Evolutionary conservation across 179 eudicot species (phyloP).

Genomic region (Sideroxylon spinosum): DNA sequence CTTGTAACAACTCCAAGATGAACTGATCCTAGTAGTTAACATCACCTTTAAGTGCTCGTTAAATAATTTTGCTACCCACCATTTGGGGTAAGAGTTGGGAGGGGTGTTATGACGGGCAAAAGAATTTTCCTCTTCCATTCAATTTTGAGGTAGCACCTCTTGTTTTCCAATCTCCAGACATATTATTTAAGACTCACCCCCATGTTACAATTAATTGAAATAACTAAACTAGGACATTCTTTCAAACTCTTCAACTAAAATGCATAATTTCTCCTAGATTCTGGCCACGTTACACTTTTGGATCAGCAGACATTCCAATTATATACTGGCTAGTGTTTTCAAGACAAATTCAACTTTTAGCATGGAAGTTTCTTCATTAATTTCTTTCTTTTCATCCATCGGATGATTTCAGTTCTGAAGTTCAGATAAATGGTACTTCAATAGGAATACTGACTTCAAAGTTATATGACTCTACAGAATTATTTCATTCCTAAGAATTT

Average conservation of each 20-base stretch:
- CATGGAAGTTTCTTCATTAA: neutral
- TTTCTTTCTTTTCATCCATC: neutral
- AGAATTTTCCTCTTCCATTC: too few relatives aligned
- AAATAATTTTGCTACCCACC: too few relatives aligned
- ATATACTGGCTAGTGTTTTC: neutral
- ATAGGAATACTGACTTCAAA: neutral
- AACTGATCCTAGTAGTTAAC: too few relatives aligned
- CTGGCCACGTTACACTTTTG: neutral
- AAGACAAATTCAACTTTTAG: neutral
- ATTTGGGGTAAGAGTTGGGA: too few relatives aligned
- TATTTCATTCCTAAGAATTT: neutral
- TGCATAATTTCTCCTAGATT: neutral
- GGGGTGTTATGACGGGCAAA: too few relatives aligned
- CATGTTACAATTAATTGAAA: neutral
- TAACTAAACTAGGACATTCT: neutral
- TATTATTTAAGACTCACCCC: neutral
- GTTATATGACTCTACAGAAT: conserved; percentile 6
- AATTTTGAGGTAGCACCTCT: neutral
- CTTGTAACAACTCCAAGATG: too few relatives aligned
- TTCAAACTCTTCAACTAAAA: neutral
- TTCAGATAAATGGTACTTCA: neutral
- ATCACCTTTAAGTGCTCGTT: too few relatives aligned
- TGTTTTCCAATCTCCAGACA: neutral
- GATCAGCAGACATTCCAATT: neutral
- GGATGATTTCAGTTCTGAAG: neutral